Percentiles rank a stretch among this genome's conserved stretches.
These are phyloP conservation scores for Aspergillus pseudoviridinutans DNA, from an alignment of 2,329 filamentous ascomycete genomes.

Conservation along the genomic window DNA sequence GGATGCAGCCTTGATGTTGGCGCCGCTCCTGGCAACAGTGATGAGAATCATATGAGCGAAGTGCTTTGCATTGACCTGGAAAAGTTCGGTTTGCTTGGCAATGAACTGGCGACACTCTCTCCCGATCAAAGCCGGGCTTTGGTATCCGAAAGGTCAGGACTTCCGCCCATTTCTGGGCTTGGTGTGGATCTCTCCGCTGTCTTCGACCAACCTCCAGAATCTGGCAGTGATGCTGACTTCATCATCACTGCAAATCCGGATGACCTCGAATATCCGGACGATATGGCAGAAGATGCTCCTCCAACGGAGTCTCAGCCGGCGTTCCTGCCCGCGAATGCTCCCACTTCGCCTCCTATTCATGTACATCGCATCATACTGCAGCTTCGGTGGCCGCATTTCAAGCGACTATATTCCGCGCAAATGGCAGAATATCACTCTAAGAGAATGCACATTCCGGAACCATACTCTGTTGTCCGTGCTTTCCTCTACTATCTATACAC, in stretches of 20 bases:
- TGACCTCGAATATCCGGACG: slow-evolving; percentile 52
- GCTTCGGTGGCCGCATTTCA: slow-evolving; percentile 95
- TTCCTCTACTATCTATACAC: slow-evolving; percentile 97
- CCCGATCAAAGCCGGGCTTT: slow-evolving; percentile 45
- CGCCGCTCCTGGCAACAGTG: slow-evolving; percentile 63
- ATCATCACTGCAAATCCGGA: slow-evolving; percentile 83
- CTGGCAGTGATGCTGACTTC: slow-evolving; percentile 85
- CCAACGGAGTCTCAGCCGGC: slow-evolving; percentile 25
- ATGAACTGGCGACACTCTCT: slow-evolving; percentile 60
- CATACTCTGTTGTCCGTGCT: slow-evolving; percentile 87
- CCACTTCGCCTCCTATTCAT: slow-evolving; percentile 78
- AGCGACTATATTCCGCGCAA: slow-evolving; percentile 82
- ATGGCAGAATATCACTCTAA: slow-evolving; percentile 98
- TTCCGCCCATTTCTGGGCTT: slow-evolving; percentile 57
- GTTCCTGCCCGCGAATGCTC: slow-evolving; percentile 33
- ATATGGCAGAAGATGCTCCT: slow-evolving; percentile 42
- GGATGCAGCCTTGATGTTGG: slow-evolving; percentile 76
- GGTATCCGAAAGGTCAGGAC: slow-evolving; percentile 51
- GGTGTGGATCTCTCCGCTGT: slow-evolving; percentile 80
- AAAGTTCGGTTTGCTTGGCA: slow-evolving; percentile 85
- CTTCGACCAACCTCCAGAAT: slow-evolving; percentile 81
- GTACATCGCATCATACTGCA: slow-evolving; percentile 94
- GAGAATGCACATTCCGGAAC: slow-evolving; percentile 96
- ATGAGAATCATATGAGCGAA: slow-evolving; percentile 91
- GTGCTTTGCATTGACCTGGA: slow-evolving; percentile 91